Evolutionary conservation across 345 rosid genomes (phyloP).

Genomic region (Psidium guajava): DNA sequence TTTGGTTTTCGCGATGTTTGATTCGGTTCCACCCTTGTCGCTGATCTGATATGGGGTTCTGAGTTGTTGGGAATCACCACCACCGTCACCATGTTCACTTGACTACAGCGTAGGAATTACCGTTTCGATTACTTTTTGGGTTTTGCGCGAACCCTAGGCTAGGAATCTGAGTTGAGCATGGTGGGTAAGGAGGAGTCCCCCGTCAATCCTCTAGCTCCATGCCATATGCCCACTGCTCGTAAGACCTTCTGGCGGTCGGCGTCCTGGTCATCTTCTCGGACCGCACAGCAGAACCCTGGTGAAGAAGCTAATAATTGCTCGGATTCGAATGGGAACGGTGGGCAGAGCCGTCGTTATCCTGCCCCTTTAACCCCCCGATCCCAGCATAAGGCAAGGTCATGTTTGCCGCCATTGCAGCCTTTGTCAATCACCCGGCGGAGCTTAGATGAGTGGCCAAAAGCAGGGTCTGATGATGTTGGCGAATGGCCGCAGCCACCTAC

Average conservation of each 20-base stretch:
- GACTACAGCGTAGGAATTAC: background rate
- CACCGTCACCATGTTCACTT: background rate
- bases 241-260: conserved; percentile 93
- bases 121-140: background rate
- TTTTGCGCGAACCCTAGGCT: background rate
- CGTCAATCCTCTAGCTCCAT: conserved; percentile 33
- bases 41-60: background rate
- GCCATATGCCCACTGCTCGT: conserved; percentile 49
- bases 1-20: background rate
- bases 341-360: conserved; percentile 46
- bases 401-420: conserved; percentile 95
- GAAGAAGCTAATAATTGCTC: conserved; percentile 33
- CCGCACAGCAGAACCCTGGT: conserved; percentile 44
- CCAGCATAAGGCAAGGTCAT: conserved; percentile 83
- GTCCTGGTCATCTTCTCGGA: conserved; percentile 95
- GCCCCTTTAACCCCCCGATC: conserved; percentile 84
- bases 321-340: conserved; percentile 36
- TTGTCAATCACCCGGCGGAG: conserved; percentile 84
- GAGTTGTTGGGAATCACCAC: background rate
- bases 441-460: conserved; percentile 97
- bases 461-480: conserved; percentile 89
- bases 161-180: conserved; percentile 33
- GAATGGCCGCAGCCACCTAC: conserved; percentile 96
- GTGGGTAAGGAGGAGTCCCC: conserved; percentile 80
- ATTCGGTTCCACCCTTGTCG: background rate